Evolutionary conservation across 768 basidiomycete species (phyloP).

Genomic region (Leccinum imitatum): DNA sequence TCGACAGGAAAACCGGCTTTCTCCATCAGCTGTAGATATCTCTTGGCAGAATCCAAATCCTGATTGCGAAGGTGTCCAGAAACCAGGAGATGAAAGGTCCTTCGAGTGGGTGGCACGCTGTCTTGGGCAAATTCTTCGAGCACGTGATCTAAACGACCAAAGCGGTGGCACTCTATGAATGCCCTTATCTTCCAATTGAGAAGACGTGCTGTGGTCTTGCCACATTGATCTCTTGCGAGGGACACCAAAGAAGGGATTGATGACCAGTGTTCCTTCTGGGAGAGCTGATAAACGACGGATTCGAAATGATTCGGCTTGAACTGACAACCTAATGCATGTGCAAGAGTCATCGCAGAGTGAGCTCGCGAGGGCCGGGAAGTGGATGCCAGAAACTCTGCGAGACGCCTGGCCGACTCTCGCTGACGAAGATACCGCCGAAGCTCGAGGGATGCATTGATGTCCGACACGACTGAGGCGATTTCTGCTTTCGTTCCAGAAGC

Average conservation of each 20-base stretch:
- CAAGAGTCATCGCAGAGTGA: slow-evolving; percentile 45
- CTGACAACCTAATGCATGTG: slow-evolving; percentile 47
- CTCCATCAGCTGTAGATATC: slow-evolving; percentile 56
- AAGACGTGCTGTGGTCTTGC: slow-evolving; percentile 51
- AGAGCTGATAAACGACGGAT: slow-evolving; percentile 48
- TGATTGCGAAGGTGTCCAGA: slow-evolving; percentile 68
- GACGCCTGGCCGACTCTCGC: slow-evolving; percentile 30
- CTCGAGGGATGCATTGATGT: slow-evolving; percentile 24
- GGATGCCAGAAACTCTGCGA: slow-evolving; percentile 37
- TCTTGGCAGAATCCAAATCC: slow-evolving; percentile 56
- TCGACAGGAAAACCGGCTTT: slow-evolving; percentile 53
- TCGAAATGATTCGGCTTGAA: slow-evolving; percentile 61
- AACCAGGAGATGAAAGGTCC: slow-evolving; percentile 70
- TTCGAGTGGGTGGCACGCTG: slow-evolving; percentile 48
- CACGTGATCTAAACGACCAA: slow-evolving; percentile 42
- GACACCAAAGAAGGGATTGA: slow-evolving; percentile 47
- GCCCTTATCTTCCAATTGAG: slow-evolving; percentile 73
- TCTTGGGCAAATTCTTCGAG: slow-evolving; percentile 51
- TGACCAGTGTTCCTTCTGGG: slow-evolving; percentile 48
- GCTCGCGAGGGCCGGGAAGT: slow-evolving; percentile 41
- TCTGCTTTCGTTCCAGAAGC: slow-evolving; percentile 18
- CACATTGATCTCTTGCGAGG: slow-evolving; percentile 49
- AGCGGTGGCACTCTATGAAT: slow-evolving; percentile 53
- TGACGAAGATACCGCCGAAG: slow-evolving; percentile 31
- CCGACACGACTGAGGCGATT: slow-evolving; percentile 5